Evolutionary conservation across 2,329 filamentous ascomycete genomes (phyloP), one percentile per base, ranked within the genome.

Genomic region (Albifimbria verrucaria): DNA sequence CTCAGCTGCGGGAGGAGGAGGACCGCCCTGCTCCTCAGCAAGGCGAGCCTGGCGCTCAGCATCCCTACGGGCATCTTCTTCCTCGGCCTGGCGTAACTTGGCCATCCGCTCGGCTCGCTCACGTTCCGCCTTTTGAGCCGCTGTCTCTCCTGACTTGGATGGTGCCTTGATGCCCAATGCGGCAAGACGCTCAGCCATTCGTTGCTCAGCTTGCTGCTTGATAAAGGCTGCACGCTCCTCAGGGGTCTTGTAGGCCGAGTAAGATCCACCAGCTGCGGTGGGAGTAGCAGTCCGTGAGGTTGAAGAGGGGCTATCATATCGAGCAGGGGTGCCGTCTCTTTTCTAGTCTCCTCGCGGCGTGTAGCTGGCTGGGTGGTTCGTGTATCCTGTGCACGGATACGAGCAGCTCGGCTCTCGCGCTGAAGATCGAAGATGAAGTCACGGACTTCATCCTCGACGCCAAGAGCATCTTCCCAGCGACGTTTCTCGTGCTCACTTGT

Each of bases 401-500:
- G 86, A 50, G 90, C 80, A 58, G 90, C 81, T 59, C 92, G 85
- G 68, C 91, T 95, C 57, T 87, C 89, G 56, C 93, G 86, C 68
- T 97, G 92, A 50, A 99, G 77, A 61, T 97, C 94, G 67, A 94
- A 97, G 68, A 99, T 99, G 71, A 99, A 97, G 66, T 99, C 94
- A 65, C 92, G 90, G 56, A 97, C 89, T 65, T 96, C 92, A 65
- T 99, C 93, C 67, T 99, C 94, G 24, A 99, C 94, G 24, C 94
- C 94, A 36, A 99, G 80, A 10, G 86, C 94, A 71, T 99, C 94
- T 62, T 99, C 92, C 94, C 94, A 99, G 56, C 94, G 85, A 56
- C 94, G 86, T 63, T 85, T 87, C 75, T 99, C 94, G 67, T 97
- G 92, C 71, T 97, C 91, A 57, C 86, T 90, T 3, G 86, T 84